Evolutionary conservation across 208 protist genomes (phyloP), one percentile per base, ranked within the genome.

Genomic region (Acanthamoeba royreba): DNA sequence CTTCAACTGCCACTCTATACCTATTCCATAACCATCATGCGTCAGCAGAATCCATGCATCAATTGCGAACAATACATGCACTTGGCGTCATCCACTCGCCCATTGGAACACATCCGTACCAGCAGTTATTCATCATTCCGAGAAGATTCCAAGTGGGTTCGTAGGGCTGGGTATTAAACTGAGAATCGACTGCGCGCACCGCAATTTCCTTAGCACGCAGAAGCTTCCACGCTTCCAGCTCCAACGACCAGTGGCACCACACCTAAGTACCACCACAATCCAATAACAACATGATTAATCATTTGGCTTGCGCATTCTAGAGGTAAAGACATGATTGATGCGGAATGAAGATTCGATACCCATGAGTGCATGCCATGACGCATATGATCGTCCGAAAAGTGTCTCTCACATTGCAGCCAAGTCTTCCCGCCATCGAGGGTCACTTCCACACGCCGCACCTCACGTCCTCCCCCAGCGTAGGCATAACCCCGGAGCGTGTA

Each of bases 391-490:
- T 72, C 40, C 31, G 66, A 0, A 40, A 46, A 40, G 66, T 45
- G 66, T 3, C 66, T 9, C 17, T 77, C 13, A 40, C 66, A 77
- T 7, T 45, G 58, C 0, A 74, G 35, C 94, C 97, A 98, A 19
- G 95, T 97, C 1, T 95, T 42, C 25, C 97, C 97, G 79, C 94
- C 95, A 93, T 98, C 97, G 33, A 92, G 92, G 49, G 97, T 97
- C 15, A 98, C 95, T 85, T 98, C 97, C 8, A 98, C 97, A 15
- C 97, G 94, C 53, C 95, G 90, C 95, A 98, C 97, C 55, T 92
- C 97, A 31, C 92, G 33, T 31, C 97, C 97, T 49, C 97, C 97
- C 31, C 97, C 97, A 28, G 83, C 66, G 74, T 94, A 97, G 22
- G 97, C 97, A 93, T 97, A 97, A 35, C 97, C 97, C n/a, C 90